Evolutionary conservation across 164 flowering plant species (phyloP).

Genomic region (Cinnamomum chago): DNA sequence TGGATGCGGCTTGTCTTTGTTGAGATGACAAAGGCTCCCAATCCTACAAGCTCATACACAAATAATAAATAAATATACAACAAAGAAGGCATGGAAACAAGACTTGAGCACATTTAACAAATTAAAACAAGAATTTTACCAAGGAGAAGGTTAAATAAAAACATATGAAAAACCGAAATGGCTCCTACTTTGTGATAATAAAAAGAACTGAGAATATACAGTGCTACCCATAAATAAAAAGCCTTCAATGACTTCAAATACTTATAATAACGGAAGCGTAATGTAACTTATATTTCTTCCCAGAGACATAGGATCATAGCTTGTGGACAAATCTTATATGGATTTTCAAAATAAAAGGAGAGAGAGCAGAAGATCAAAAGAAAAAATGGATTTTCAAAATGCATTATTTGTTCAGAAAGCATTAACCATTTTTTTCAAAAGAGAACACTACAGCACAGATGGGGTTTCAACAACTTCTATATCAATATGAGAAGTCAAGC

Average conservation of each 20-base stretch:
- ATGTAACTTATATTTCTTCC: background rate
- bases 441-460: background rate
- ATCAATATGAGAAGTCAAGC: constrained; percentile 1
- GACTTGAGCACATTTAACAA: background rate
- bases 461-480: background rate
- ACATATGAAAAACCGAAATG: too few relatives aligned
- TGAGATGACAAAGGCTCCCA: constrained; percentile 86
- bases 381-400: background rate
- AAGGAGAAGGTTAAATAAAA: too few relatives aligned
- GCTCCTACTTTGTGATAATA: too few relatives aligned
- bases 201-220: too few relatives aligned
- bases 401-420: background rate
- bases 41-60: constrained; percentile 33
- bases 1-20: constrained; percentile 70
- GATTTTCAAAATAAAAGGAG: background rate
- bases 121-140: too few relatives aligned
- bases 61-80: background rate
- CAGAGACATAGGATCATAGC: background rate
- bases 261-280: too few relatives aligned
- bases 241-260: background rate
- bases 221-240: too few relatives aligned
- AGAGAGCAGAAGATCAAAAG: background rate
- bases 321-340: background rate
- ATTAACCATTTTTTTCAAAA: background rate
- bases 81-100: background rate